Evolutionary conservation across 495 filamentous ascomycete genomes (phyloP).

Genomic region (Corynascus novoguineensis): DNA sequence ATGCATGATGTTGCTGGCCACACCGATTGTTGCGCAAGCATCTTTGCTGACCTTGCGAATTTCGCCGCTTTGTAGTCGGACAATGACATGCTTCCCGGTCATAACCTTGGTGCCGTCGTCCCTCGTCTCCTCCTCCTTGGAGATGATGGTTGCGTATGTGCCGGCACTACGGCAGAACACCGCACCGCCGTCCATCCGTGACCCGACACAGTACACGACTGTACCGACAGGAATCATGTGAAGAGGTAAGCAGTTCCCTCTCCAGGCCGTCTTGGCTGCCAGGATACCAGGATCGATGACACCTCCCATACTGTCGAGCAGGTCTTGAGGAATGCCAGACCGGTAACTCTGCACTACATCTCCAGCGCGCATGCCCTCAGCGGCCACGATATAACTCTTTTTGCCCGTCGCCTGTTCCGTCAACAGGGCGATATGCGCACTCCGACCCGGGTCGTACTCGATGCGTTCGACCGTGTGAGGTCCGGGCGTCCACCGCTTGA

Average conservation of each 20-base stretch:
- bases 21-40: slow-evolving; percentile 87
- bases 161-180: slow-evolving; percentile 93
- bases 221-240: slow-evolving; percentile 92
- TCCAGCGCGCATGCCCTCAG: slow-evolving; percentile 87
- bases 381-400: slow-evolving; percentile 86
- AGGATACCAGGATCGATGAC: slow-evolving; percentile 87
- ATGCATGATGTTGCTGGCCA: slow-evolving; percentile 87
- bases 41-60: slow-evolving; percentile 80
- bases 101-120: slow-evolving; percentile 48
- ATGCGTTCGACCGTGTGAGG: slow-evolving; percentile 86
- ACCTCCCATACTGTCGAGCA: slow-evolving; percentile 87
- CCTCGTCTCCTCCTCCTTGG: slow-evolving; percentile 69
- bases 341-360: slow-evolving; percentile 89
- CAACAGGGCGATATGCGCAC: slow-evolving; percentile 85
- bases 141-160: slow-evolving; percentile 78
- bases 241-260: slow-evolving; percentile 90
- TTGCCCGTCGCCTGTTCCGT: slow-evolving; percentile 59
- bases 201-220: slow-evolving; percentile 83
- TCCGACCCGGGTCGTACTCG: slow-evolving; percentile 90
- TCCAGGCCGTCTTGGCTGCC: slow-evolving; percentile 86
- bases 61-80: slow-evolving; percentile 88
- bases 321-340: slow-evolving; percentile 73
- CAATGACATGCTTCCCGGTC: slow-evolving; percentile 63
- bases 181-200: slow-evolving; percentile 61
- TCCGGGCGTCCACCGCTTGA: slow-evolving; percentile 66